phyloP scores from a whole-genome alignment of 768 basidiomycete species.

The Baorangia bicolor region DNA sequence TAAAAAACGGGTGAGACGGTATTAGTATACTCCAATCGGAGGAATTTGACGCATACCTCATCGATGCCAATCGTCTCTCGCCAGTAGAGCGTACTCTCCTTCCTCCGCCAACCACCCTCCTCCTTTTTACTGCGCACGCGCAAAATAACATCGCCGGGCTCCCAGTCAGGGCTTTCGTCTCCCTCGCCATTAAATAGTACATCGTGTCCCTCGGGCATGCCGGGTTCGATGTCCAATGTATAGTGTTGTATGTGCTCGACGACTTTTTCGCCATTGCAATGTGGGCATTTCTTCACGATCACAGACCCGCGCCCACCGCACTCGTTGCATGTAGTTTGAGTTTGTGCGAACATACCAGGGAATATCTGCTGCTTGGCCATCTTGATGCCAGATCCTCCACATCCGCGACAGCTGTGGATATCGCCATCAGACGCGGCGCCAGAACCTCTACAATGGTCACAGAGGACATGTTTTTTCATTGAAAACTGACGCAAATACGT shows the following conservation, averaged over 20 bases:
- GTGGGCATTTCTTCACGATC: conserved; percentile 76
- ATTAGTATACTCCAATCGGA: background rate
- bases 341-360: conserved; percentile 94
- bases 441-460: conserved; percentile 94
- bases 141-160: conserved; percentile 89
- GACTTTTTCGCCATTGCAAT: conserved; percentile 81
- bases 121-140: conserved; percentile 77
- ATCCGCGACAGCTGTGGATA: conserved; percentile 82
- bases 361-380: conserved; percentile 89
- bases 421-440: conserved; percentile 89
- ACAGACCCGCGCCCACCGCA: conserved; percentile 83
- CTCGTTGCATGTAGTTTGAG: conserved; percentile 77
- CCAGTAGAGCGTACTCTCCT: conserved; percentile 91
- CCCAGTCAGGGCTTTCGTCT: conserved; percentile 95
- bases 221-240: conserved; percentile 81
- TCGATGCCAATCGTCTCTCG: conserved; percentile 87
- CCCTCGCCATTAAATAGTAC: conserved; percentile 95
- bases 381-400: conserved; percentile 83
- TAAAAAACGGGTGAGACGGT: background rate
- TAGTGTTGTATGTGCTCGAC: conserved; percentile 78
- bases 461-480: conserved; percentile 88
- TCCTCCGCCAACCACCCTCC: conserved; percentile 81
- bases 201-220: conserved; percentile 92
- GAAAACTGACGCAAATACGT: conserved; percentile 64
- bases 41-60: conserved; percentile 49